Evolutionary conservation across 768 basidiomycete genomes (phyloP), one percentile per base, ranked within the genome.

Genomic region (Crassisporium funariophilum): DNA sequence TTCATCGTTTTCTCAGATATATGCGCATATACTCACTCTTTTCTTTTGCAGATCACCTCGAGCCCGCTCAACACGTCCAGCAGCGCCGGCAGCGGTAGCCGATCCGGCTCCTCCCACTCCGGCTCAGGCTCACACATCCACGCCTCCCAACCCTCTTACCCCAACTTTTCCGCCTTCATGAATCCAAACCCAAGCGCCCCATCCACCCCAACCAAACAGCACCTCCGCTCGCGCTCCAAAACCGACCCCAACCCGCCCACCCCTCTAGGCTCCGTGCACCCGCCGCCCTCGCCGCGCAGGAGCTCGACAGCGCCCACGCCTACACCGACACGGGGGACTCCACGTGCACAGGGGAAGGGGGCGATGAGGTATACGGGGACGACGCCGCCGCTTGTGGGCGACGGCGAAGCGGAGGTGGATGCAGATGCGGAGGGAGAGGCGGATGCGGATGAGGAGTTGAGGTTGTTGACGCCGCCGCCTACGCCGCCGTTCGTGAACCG

Each of bases 381-480:
- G 24, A 58, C 53, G 16, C 55, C 57, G 1, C 55, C 59, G 0
- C 36, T 54, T 17, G 38, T 16, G 13, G 46, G 58, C 54, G 27
- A 42, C 23, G 24, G 5, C 22, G 37, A 31, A 35, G n/a, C 20
- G 7, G 22, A 9, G 33, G n/a, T 27, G 20, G 23, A 37, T 8
- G 22, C 23, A 25, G 25, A 44, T 5, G 35, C 15, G 10, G 54
- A 60, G 3, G 49, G 35, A 10, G 50, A 58, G 20, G 49, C 47
- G 15, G 60, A 49, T 9, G 60, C 45, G 4, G 54, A 55, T 0
- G 59, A 44, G 8, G 61, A 60, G 2, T 27, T 53, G 47, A 50
- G 58, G 13, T 38, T 59, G 21, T 29, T 59, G 4, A 66, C 62
- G 5, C 63, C 62, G 0, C 63, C 60, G 1, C 56, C 61, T 22